Evolutionary conservation across 148 eudicot species (phyloP).

Genomic region (Persicaria tinctoria): DNA sequence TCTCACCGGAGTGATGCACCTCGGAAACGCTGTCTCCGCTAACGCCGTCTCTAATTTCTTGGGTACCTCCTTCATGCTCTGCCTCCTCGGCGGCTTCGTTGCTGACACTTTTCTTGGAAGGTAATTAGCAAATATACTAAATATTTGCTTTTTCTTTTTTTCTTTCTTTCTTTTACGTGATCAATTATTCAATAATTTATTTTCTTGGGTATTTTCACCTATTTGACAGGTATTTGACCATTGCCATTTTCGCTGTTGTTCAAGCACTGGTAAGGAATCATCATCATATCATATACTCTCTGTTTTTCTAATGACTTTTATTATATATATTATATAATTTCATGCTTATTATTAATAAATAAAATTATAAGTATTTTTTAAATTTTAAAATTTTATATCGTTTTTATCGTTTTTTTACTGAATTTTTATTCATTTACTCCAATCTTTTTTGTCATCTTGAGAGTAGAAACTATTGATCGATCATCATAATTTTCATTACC

Average conservation of each 20-base stretch:
- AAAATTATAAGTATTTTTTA: no score
- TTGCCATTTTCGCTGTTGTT: constrained; percentile 67
- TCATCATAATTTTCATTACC: not conserved
- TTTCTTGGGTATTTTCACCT: not conserved
- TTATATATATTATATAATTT: no score
- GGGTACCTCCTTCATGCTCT: constrained; percentile 89
- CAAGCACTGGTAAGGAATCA: constrained; percentile 62
- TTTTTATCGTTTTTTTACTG: no score
- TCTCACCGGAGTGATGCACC: constrained; percentile 74
- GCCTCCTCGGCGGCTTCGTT: constrained; percentile 83
- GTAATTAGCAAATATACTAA: constrained; percentile 16
- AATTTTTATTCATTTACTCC: no score
- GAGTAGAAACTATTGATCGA: no score
- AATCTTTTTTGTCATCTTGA: no score
- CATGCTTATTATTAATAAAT: no score
- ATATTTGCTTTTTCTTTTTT: no score
- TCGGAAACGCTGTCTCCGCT: constrained; percentile 74
- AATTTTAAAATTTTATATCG: no score
- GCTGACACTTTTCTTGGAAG: constrained; percentile 90
- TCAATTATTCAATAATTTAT: not conserved
- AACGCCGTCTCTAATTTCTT: constrained; percentile 81
- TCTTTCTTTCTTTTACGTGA: not conserved
- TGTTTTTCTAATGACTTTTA: no score
- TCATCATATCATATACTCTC: no score
- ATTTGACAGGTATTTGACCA: constrained; percentile 58